Conservation (phyloP, 2,329 filamentous ascomycete genomes). For the Alternaria sp. region DNA sequence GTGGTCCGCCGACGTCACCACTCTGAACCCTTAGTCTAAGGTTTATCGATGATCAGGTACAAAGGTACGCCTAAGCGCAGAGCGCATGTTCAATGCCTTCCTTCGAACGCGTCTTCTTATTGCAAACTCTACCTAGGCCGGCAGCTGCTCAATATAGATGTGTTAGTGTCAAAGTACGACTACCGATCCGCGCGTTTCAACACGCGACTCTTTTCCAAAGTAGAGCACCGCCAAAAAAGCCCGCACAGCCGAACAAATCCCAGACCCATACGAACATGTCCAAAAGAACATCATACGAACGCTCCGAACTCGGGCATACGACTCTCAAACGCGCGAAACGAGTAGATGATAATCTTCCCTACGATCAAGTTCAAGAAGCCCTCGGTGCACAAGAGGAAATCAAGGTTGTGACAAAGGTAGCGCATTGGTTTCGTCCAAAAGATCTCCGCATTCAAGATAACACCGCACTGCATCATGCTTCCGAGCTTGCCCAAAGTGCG, state of each 20-base stretch:
- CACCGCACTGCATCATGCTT: slow-evolving; percentile 55
- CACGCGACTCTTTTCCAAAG: slow-evolving; percentile 17
- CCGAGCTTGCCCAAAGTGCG: slow-evolving; percentile 53
- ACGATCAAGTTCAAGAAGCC: slow-evolving; percentile 49
- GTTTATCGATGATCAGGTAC: slow-evolving; percentile 11
- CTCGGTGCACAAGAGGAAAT: slow-evolving; percentile 50
- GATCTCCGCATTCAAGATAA: slow-evolving; percentile 60
- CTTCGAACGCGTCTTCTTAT: slow-evolving; percentile 4
- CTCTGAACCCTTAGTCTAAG: slow-evolving; percentile 15
- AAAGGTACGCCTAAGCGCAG: slow-evolving; percentile 5
- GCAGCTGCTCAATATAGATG: background rate
- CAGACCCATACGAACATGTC: slow-evolving; percentile 18
- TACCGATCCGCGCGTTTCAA: slow-evolving; percentile 6
- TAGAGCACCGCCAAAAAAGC: slow-evolving; percentile 9
- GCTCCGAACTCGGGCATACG: slow-evolving; percentile 51
- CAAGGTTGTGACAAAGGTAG: slow-evolving; percentile 50
- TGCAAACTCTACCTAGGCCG: background rate
- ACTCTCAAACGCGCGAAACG: slow-evolving; percentile 59
- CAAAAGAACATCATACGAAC: slow-evolving; percentile 40
- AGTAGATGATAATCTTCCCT: slow-evolving; percentile 55
- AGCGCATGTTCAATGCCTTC: slow-evolving; percentile 15
- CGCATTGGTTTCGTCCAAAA: slow-evolving; percentile 61
- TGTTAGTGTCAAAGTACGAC: background rate
- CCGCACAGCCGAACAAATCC: slow-evolving; percentile 1
- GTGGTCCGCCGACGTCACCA: slow-evolving; percentile 34